Evolutionary conservation across 768 basidiomycete species (phyloP), one percentile per base, ranked within the genome.

Genomic region (Suillus sp.): DNA sequence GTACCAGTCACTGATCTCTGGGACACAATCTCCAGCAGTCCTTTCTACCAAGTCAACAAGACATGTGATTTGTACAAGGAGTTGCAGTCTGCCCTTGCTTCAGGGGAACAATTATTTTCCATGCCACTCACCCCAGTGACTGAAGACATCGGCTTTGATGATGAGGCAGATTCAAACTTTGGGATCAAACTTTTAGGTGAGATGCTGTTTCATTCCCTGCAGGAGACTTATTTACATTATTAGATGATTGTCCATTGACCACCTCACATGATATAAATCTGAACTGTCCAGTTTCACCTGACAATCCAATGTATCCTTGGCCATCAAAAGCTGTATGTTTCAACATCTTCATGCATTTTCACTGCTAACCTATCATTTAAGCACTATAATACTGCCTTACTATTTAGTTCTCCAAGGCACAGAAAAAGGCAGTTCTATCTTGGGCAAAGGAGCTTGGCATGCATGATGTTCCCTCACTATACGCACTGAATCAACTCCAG

Each of bases 371-470:
- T 47, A 25, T 47, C 47, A 47, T 47, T 27, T 27, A 48, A 76
- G 73, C 65, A 72, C 35, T 74, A 75, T 59, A 60, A 68, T 4
- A 77, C 69, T 0, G 67, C 72, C 27, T 51, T 77, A 7, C 63
- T 78, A 8, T 78, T 78, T 60, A 75, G 69, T 45, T 78, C 74
- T 1, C 69, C 76, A 1, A 59, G 61, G 16, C 61, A 3, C 76
- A 78, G 53, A 67, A 78, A 61, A 62, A 53, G 18, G 72, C 72
- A 0, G 59, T 78, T 8, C 54, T 77, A 4, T 38, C 35, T 0
- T 78, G 72, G 74, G 77, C 70, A 8, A 74, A 65, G 30, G 70
- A 65, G 0, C 57, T 79, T 7, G 69, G 75, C 0, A 76, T 72
- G 9, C 58, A 47, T 11, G 67, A 70, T 43, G 71, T 78, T 0